Percentiles rank a stretch among this genome's conserved stretches.
These are phyloP conservation scores for Arabidopsis suecica DNA, from an alignment of 345 rosid genomes.

Conservation along the genomic window DNA sequence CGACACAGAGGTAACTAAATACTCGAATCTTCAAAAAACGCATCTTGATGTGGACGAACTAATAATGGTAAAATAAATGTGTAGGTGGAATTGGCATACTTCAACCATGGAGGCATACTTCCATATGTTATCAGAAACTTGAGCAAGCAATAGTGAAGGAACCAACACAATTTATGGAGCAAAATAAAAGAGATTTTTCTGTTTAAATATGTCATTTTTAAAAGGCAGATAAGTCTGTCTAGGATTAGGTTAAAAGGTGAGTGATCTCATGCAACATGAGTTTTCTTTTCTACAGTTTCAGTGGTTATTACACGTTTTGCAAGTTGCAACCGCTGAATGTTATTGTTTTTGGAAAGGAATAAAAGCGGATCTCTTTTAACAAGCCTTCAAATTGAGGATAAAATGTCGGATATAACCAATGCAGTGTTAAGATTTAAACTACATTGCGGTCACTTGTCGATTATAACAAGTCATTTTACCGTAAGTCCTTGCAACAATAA, in stretches of 20 bases:
- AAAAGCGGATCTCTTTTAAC: neutral
- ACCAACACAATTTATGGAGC: neutral
- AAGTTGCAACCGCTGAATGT: neutral
- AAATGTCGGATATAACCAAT: too few species aligned
- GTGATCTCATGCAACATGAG: slow-evolving; percentile 12
- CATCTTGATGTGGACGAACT: neutral
- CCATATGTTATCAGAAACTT: slow-evolving; percentile 91
- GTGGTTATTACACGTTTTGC: slow-evolving; percentile 2
- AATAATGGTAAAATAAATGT: slow-evolving; percentile 17
- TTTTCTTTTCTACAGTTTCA: slow-evolving; percentile 10
- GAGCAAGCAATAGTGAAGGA: slow-evolving; percentile 54
- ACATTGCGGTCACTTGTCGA: too few species aligned
- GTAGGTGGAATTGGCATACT: slow-evolving; percentile 96
- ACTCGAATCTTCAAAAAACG: neutral
- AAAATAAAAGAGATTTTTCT: slow-evolving; percentile 9
- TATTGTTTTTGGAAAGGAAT: slow-evolving; percentile 11
- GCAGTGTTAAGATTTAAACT: too few species aligned
- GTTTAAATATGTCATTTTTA: slow-evolving; percentile 1
- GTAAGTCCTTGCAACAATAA: too few species aligned
- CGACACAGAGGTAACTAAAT: slow-evolving; percentile 82
- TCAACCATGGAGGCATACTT: slow-evolving; percentile 94
- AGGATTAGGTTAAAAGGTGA: slow-evolving; percentile 13
- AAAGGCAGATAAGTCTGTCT: slow-evolving; percentile 38
- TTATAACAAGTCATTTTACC: too few species aligned
- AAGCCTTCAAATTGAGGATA: too few species aligned